Percentiles rank a stretch among this genome's conserved stretches.
These are phyloP conservation scores for Spirogloea muscicola DNA, from an alignment of 139 green algal genomes.

Conservation along the genomic window DNA sequence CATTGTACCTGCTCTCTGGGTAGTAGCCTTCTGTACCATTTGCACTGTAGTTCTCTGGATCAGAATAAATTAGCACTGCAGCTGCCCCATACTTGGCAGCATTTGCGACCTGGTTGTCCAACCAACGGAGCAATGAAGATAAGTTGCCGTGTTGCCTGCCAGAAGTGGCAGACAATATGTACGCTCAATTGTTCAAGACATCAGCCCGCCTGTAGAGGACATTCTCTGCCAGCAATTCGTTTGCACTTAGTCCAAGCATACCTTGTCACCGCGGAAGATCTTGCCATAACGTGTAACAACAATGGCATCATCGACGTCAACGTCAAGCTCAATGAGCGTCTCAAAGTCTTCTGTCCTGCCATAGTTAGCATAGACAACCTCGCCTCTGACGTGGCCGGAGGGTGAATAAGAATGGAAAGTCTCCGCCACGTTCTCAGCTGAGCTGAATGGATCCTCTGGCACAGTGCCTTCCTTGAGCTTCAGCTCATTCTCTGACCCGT, in stretches of 20 bases:
- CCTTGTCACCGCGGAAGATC: conserved; percentile 45
- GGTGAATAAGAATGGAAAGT: conserved; percentile 18
- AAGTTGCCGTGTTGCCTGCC: too few species aligned
- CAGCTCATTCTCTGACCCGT: too few species aligned
- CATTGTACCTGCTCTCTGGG: too few species aligned
- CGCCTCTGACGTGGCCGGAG: conserved; percentile 8
- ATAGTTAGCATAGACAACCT: conserved; percentile 45
- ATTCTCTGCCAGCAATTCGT: too few species aligned
- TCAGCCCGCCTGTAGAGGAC: too few species aligned
- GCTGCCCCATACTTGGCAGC: conserved; percentile 2
- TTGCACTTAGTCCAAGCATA: too few species aligned
- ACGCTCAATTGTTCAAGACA: too few species aligned
- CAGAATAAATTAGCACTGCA: conserved; percentile 33
- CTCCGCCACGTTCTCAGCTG: neutral
- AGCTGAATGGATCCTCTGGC: conserved; percentile 9
- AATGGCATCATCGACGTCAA: conserved; percentile 5
- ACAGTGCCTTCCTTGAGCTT: conserved; percentile 3
- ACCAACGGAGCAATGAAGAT: too few species aligned
- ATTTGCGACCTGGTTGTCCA: conserved; percentile 42
- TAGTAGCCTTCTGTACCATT: conserved; percentile 13
- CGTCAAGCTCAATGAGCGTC: neutral
- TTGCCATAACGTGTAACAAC: conserved; percentile 33
- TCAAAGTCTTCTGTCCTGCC: conserved; percentile 37
- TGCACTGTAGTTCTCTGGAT: conserved; percentile 15
- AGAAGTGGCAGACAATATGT: too few species aligned